Conservation (phyloP, 1,139 yeast genomes). For the Nakaseomyces nivariensis region DNA sequence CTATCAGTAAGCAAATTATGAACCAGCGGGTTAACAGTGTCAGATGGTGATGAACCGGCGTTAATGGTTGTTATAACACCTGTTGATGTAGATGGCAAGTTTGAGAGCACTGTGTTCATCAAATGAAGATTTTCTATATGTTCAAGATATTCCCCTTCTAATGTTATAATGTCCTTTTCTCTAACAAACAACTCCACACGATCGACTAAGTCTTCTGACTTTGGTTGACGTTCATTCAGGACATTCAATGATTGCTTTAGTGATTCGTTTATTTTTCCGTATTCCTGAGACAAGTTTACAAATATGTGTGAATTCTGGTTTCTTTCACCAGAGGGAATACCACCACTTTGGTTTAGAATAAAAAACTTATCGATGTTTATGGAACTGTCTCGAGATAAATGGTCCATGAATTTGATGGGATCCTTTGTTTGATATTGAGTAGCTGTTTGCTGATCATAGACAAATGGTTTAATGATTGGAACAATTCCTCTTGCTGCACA, state of each 20-base stretch:
- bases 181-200: conserved; percentile 35
- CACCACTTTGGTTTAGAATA: conserved; percentile 73
- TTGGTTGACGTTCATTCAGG: conserved; percentile 11
- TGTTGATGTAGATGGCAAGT: conserved; percentile 31
- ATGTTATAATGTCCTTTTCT: conserved; percentile 21
- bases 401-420: conserved; percentile 15
- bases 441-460: conserved; percentile 20
- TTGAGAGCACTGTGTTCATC: conserved; percentile 29
- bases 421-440: conserved; percentile 12
- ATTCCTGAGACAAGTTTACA: conserved; percentile 78
- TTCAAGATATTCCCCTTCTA: conserved; percentile 13
- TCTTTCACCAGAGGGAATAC: conserved; percentile 81
- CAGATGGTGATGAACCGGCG: conserved; percentile 21
- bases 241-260: conserved; percentile 9
- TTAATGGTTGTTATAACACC: conserved; percentile 33
- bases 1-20: conserved; percentile 86
- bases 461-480: conserved; percentile 21
- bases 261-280: conserved; percentile 39
- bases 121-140: conserved; percentile 30
- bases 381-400: conserved; percentile 23
- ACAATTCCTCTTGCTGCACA: conserved; percentile 6
- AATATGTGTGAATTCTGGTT: conserved; percentile 78
- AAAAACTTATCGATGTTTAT: conserved; percentile 69
- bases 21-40: conserved; percentile 60
- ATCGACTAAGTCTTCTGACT: conserved; percentile 14